Base-by-base conservation (phyloP, 306 rosid genomes). In the Lathyrus sativus region DNA sequence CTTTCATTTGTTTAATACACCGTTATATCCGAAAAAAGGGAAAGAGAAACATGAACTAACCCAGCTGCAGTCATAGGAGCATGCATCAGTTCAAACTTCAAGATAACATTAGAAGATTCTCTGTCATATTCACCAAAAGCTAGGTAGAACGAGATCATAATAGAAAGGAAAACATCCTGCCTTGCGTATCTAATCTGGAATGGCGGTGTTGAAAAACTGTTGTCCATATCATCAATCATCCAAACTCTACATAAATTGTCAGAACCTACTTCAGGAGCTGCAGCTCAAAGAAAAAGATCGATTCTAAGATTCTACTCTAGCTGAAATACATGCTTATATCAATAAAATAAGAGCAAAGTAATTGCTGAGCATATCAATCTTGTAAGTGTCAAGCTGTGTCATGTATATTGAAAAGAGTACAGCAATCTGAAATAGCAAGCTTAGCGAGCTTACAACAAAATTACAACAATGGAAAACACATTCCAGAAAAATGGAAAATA, bases 21-120 rank as follows among this genome's bases (percentile, higher is more conserved):
- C 45, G 10, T 55, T 61, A 17, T 55, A 67, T 19, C 37, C 7
- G 35, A n/a, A 45, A 61, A 38, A 35, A 7, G 7, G 62, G 49
- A 57, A 65, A 65, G 44, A 55, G 65, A 22, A 45, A 43, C 44
- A 54, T 65, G 38, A 78, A 85, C 91, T 77, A 81, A 92, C 98
- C 96, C 78, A 46, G 71, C 49, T 73, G 74, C 83, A 39, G 78
- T 70, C 60, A 70, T 77, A 41, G 87, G 95, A 39, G 95, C 85
- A 67, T 85, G 84, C 91, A 92, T 79, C 46, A 89, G 95, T 83
- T 92, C 98, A 75, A 92, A 92, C 89, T 90, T 89, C 90, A 92
- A 70, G 82, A 92, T 81, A 72, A 89, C 84, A 42, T 89, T 70
- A 69, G 96, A 84, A 17, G 96, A 79, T 56, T 78, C 82, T 31